Base-by-base conservation (phyloP, 2,329 filamentous ascomycete genomes). In the Curvularia sp. region DNA sequence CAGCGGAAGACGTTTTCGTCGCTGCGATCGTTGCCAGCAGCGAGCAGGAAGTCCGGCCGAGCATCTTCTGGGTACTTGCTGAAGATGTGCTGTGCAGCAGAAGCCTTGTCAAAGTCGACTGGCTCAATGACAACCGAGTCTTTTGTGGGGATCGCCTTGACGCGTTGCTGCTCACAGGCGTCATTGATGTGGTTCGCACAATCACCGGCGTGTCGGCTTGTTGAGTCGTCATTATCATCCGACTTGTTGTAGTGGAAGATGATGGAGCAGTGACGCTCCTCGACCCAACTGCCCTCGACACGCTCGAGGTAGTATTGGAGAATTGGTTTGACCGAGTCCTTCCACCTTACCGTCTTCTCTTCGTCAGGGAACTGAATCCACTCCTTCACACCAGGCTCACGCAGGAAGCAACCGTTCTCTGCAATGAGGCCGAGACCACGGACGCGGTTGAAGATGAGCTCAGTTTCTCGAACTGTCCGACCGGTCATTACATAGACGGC, bases 171-270 rank as follows among this genome's bases (percentile, higher is more conserved):
- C 73, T 92, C 89, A 74, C 93, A 97, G 0, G 92, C 91, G 72
- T 97, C 93, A 73, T 98, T 98, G 82, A 98, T 95, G 70, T 97
- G 93, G 62, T 91, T 93, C 0, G 92, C 92, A 71, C 93, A 96
- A 74, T 98, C 94, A 20, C 89, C 90, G 0, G 93, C 94, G 69
- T 93, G 90, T 20, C 92, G 88, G 57, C 86, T 84, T 0, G 93
- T 93, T 24, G 86, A 85, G 51, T 89, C 87, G 57, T 86, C 57
- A 10, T 58, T 86, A 73, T 97, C 92, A 55, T 92, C 90, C 1
- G 90, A 89, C 53, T 88, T 88, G 74, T 91, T 90, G 79, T 95
- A 96, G 77, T 96, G 92, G 82, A 97, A 97, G 57, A 96, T 87
- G 24, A 97, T 82, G 39, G 91, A 95, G 81, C 92, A 97, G 67